These are phyloP conservation scores for Bretschneidera sinensis DNA, from an alignment of 345 rosid genomes.

Conservation along the genomic window DNA sequence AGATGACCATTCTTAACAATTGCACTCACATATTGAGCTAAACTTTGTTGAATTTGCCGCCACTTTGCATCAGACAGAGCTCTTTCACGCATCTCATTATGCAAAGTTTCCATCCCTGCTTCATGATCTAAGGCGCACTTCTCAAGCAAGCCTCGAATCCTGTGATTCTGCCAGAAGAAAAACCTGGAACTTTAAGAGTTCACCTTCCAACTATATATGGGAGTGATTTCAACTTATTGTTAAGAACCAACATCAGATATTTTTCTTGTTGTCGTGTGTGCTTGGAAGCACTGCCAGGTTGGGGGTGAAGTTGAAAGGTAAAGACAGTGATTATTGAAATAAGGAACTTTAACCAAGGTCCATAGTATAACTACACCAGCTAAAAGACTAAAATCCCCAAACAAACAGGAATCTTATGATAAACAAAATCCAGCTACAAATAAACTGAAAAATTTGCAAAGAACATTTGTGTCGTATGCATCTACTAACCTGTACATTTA, in stretches of 20 bases:
- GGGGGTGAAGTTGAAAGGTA: too few relatives aligned
- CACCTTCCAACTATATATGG: conserved; percentile 8
- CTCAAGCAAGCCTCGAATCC: conserved; percentile 94
- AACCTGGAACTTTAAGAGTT: conserved; percentile 17
- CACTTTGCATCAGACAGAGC: conserved; percentile 87
- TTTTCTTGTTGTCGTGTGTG: too few relatives aligned
- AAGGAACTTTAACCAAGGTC: conserved; percentile 10
- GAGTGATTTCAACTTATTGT: neutral
- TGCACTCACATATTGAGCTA: conserved; percentile 55
- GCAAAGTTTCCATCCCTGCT: conserved; percentile 76
- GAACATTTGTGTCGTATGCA: conserved; percentile 5
- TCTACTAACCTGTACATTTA: conserved; percentile 80
- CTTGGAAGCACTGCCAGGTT: neutral
- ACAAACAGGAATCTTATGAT: neutral
- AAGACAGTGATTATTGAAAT: conserved; percentile 2
- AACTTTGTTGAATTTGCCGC: conserved; percentile 82
- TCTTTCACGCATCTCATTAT: conserved; percentile 60
- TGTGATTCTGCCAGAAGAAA: conserved; percentile 59
- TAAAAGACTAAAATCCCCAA: conserved; percentile 9
- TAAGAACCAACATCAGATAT: too few relatives aligned
- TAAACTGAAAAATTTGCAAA: neutral
- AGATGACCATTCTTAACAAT: conserved; percentile 1
- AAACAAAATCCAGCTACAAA: neutral
- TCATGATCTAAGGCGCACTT: conserved; percentile 92
- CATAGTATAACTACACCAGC: conserved; percentile 12